These are phyloP conservation scores for Spathaspora arborariae DNA, from an alignment of 805 yeast species.

Conservation along the genomic window DNA sequence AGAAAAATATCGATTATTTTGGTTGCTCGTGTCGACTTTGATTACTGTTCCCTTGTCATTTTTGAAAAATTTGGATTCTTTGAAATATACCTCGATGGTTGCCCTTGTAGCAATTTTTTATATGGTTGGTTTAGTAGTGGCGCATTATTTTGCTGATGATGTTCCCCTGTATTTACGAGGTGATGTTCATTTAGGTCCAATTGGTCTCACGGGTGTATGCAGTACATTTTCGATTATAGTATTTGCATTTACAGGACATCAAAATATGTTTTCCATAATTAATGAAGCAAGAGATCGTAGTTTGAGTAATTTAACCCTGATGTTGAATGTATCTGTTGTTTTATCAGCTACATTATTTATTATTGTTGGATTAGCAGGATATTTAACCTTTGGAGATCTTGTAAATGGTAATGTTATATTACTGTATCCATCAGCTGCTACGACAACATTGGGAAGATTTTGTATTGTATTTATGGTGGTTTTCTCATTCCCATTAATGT, in stretches of 20 bases:
- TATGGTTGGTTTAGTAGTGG: slow-evolving; percentile 65
- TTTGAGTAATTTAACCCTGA: slow-evolving; percentile 32
- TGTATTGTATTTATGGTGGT: slow-evolving; percentile 79
- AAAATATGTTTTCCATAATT: slow-evolving; percentile 85
- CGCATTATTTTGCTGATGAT: slow-evolving; percentile 63
- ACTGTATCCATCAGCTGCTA: slow-evolving; percentile 60
- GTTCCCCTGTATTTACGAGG: slow-evolving; percentile 33
- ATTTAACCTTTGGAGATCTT: slow-evolving; percentile 78
- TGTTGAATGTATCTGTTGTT: slow-evolving; percentile 50
- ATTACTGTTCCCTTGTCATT: slow-evolving; percentile 63
- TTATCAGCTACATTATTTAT: slow-evolving; percentile 62
- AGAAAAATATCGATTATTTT: slow-evolving; percentile 43
- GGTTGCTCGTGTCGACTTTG: slow-evolving; percentile 51
- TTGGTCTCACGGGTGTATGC: slow-evolving; percentile 50
- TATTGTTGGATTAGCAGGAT: slow-evolving; percentile 76
- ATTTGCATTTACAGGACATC: slow-evolving; percentile 95
- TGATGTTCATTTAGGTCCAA: slow-evolving; percentile 28
- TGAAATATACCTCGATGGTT: slow-evolving; percentile 79
- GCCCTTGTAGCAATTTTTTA: slow-evolving; percentile 81
- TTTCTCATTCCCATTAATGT: slow-evolving; percentile 83
- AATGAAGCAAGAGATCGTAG: slow-evolving; percentile 70
- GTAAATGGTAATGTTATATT: slow-evolving; percentile 78
- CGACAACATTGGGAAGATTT: slow-evolving; percentile 75
- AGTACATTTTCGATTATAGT: slow-evolving; percentile 83
- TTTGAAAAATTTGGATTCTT: slow-evolving; percentile 70